Percentiles rank a stretch among this genome's conserved stretches.
Conservation (phyloP, 306 rosid species). For the Aeschynomene evenia region DNA sequence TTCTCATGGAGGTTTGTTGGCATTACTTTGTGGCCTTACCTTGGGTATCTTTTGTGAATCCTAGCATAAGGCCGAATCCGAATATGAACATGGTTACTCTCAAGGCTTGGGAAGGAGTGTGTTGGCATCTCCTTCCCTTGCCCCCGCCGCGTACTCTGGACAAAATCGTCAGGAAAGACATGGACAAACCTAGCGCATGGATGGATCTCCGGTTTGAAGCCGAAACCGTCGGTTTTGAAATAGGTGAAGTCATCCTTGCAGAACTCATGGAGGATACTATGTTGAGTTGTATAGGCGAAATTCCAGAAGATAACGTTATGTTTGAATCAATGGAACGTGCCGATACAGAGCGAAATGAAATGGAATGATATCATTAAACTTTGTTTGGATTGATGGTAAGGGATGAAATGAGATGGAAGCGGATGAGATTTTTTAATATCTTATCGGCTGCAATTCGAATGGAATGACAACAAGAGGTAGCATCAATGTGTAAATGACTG, state of each 20-base stretch:
- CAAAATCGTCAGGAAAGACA: constrained; percentile 77
- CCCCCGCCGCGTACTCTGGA: constrained; percentile 74
- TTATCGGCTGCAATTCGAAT: constrained; percentile 31
- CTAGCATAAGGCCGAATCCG: constrained; percentile 47
- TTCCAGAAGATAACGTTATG: not conserved
- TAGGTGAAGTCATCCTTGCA: constrained; percentile 71
- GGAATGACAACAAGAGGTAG: constrained; percentile 33
- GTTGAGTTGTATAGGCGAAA: constrained; percentile 44
- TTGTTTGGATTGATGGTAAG: not conserved
- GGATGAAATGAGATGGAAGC: too few relatives aligned
- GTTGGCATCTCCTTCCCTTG: constrained; percentile 72
- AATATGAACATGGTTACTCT: constrained; percentile 40
- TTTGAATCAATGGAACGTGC: not conserved
- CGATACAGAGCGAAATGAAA: not conserved
- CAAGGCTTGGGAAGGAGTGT: constrained; percentile 66
- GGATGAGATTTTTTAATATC: too few relatives aligned
- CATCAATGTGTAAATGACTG: constrained; percentile 35
- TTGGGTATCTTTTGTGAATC: constrained; percentile 51
- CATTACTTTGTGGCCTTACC: constrained; percentile 56
- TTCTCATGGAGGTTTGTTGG: constrained; percentile 62
- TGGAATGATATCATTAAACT: too few relatives aligned
- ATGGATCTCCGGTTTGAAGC: constrained; percentile 68
- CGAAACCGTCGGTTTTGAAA: constrained; percentile 63
- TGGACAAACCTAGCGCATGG: constrained; percentile 70
- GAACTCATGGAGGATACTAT: constrained; percentile 74